phyloP scores from a whole-genome alignment of 129 eudicot species.

The Flaveria trinervia region DNA sequence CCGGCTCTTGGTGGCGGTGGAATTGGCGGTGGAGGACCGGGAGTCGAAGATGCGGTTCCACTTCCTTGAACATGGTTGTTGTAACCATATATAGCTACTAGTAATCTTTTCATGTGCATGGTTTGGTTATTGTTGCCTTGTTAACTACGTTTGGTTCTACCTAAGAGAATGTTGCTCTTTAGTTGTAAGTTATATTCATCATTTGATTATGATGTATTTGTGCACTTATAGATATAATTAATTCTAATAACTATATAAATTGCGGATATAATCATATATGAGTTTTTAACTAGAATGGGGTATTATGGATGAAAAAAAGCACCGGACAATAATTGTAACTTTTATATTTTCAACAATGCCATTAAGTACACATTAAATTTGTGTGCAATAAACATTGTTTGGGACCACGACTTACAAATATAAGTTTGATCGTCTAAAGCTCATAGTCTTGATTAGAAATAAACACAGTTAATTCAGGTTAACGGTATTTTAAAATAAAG shows the following conservation, averaged over 20 bases:
- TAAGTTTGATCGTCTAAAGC: neutral
- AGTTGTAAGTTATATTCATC: conserved; percentile 20
- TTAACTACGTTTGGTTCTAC: conserved; percentile 17
- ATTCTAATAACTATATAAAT: neutral
- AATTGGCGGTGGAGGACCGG: conserved; percentile 42
- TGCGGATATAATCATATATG: neutral
- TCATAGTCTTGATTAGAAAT: neutral
- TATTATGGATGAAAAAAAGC: neutral
- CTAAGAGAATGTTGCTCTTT: conserved; percentile 29
- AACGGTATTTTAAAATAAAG: too few species aligned
- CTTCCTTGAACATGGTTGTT: conserved; percentile 37
- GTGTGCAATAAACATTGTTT: too few species aligned
- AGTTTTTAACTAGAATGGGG: too few species aligned
- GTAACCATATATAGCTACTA: conserved; percentile 22
- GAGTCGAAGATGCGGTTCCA: conserved; percentile 35
- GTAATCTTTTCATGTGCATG: conserved; percentile 18
- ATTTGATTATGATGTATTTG: conserved; percentile 19
- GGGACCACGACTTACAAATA: neutral
- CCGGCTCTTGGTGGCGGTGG: conserved; percentile 50
- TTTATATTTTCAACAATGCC: neutral
- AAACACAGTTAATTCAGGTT: too few species aligned
- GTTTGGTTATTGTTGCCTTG: conserved; percentile 3
- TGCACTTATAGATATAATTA: conserved; percentile 13
- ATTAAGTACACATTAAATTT: neutral
- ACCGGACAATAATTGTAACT: neutral